Evolutionary conservation across 1,139 yeast species (phyloP).

Genomic region (Hyphopichia khmerensis): DNA sequence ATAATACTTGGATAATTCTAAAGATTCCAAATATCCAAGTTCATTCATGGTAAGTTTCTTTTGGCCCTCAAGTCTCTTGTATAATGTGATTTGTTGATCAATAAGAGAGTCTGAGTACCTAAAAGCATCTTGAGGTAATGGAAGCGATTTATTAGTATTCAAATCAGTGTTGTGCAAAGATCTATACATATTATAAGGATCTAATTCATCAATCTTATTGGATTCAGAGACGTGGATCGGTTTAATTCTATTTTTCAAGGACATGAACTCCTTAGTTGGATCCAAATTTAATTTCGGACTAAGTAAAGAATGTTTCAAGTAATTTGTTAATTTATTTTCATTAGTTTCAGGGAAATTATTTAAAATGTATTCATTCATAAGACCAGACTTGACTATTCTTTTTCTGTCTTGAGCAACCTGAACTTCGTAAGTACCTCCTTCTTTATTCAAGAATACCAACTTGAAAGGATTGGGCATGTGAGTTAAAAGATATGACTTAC

Average conservation of each 20-base stretch:
- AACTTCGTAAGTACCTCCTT: slow-evolving; percentile 27
- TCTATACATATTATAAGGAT: slow-evolving; percentile 16
- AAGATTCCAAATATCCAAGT: slow-evolving; percentile 18
- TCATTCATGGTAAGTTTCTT: slow-evolving; percentile 11
- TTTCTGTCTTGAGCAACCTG: slow-evolving; percentile 14
- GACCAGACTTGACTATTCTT: slow-evolving; percentile 17
- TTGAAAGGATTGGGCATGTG: slow-evolving; percentile 24
- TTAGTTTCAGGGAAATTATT: slow-evolving; percentile 5
- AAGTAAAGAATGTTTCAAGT: slow-evolving; percentile 3
- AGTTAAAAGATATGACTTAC: slow-evolving; percentile 23
- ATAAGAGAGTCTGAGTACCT: slow-evolving; percentile 15
- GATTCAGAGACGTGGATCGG: slow-evolving; percentile 8
- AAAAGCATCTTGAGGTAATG: slow-evolving; percentile 19
- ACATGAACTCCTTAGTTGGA: slow-evolving; percentile 17
- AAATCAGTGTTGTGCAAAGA: slow-evolving; percentile 12
- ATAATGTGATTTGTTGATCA: slow-evolving; percentile 15
- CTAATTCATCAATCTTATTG: slow-evolving; percentile 10
- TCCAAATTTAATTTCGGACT: slow-evolving; percentile 11
- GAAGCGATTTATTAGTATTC: slow-evolving; percentile 8
- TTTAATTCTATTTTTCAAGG: slow-evolving; percentile 9
- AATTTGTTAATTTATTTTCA: slow-evolving; percentile 2
- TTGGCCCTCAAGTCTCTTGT: slow-evolving; percentile 11
- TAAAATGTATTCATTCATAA: slow-evolving; percentile 16
- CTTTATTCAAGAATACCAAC: slow-evolving; percentile 22
- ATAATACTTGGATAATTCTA: slow-evolving; percentile 16